These are phyloP conservation scores for Psilocybe sp. DNA, from an alignment of 768 basidiomycete species.

Conservation along the genomic window DNA sequence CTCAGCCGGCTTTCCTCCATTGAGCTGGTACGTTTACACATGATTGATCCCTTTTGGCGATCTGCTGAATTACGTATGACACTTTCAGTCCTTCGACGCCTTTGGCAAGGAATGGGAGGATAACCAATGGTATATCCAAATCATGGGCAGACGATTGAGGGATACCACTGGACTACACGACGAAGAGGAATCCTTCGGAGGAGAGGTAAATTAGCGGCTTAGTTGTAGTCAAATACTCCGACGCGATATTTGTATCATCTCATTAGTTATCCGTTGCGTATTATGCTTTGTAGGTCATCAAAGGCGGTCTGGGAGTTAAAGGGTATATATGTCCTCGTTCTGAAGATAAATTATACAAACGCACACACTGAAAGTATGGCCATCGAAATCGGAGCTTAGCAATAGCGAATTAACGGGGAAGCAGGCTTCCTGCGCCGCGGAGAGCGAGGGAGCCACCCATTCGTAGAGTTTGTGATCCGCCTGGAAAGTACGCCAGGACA, in stretches of 20 bases:
- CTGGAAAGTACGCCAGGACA: constrained; percentile 94
- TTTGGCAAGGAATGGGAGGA: constrained; percentile 55
- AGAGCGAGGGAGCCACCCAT: constrained; percentile 80
- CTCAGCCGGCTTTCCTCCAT: constrained; percentile 53
- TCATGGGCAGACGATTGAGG: constrained; percentile 69
- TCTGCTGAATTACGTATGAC: constrained; percentile 6
- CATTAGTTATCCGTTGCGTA: too few relatives aligned
- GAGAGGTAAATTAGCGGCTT: neutral
- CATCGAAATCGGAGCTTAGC: neutral
- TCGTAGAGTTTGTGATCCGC: constrained; percentile 76
- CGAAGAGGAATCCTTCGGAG: constrained; percentile 9
- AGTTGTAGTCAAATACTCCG: too few relatives aligned
- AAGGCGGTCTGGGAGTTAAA: too few relatives aligned
- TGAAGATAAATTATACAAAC: too few relatives aligned
- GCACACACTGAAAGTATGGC: too few relatives aligned
- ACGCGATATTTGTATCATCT: too few relatives aligned
- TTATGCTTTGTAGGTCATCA: too few relatives aligned
- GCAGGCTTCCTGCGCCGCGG: constrained; percentile 77
- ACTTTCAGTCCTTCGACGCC: constrained; percentile 37
- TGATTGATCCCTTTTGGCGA: constrained; percentile 1
- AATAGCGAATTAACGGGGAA: constrained; percentile 58
- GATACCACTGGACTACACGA: constrained; percentile 61
- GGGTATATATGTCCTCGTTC: too few relatives aligned
- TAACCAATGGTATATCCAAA: constrained; percentile 69
- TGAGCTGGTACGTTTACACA: constrained; percentile 28